phyloP scores from a whole-genome alignment of 495 filamentous ascomycete species.

The Podospora pseudocomata region DNA sequence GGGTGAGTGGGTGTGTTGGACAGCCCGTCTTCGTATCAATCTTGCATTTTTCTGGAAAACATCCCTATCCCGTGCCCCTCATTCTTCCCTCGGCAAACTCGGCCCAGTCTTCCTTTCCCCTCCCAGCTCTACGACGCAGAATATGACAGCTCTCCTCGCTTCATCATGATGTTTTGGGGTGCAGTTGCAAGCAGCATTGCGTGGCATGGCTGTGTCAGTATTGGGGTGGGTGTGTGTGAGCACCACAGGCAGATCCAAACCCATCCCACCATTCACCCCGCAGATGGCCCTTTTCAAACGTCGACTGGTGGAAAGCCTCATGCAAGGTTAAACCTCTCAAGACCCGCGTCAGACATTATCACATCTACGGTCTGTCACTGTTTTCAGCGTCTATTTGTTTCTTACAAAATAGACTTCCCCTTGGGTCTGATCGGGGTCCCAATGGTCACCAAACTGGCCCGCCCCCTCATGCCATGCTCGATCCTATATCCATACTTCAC shows the following conservation, averaged over 20 bases:
- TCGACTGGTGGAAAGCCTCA: slow-evolving; percentile 13
- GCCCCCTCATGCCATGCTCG: neutral
- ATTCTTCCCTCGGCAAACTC: neutral
- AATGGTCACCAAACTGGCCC: neutral
- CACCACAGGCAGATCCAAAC: neutral
- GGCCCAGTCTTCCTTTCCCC: neutral
- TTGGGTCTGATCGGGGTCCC: neutral
- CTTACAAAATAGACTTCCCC: neutral
- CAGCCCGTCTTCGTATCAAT: neutral
- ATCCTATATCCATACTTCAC: neutral
- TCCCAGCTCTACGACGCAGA: neutral
- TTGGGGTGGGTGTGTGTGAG: neutral
- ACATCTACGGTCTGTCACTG: neutral
- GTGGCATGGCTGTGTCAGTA: neutral
- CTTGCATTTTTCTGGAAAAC: neutral
- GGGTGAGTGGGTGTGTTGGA: neutral
- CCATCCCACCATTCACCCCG: slow-evolving; percentile 15
- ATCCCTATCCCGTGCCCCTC: neutral
- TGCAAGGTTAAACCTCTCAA: slow-evolving; percentile 14
- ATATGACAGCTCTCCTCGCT: neutral
- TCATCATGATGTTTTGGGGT: neutral
- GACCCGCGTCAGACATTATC: neutral
- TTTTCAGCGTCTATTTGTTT: neutral
- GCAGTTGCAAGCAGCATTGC: too few relatives aligned
- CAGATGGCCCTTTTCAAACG: slow-evolving; percentile 12